These are phyloP conservation scores for Cercospora canescens DNA, from an alignment of 2,329 filamentous ascomycete species.

Conservation along the genomic window DNA sequence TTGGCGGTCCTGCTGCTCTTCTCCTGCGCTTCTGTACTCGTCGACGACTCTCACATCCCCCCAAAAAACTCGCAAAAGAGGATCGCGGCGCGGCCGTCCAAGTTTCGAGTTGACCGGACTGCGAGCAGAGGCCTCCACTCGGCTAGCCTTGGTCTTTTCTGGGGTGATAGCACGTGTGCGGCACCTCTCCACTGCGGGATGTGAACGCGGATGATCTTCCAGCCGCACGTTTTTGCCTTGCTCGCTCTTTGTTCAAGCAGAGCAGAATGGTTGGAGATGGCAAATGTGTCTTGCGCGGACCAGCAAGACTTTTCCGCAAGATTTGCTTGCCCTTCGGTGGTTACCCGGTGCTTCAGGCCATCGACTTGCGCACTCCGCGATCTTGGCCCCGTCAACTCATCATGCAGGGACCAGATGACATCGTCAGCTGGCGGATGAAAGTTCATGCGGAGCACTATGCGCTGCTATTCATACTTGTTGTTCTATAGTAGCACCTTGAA, in stretches of 20 bases:
- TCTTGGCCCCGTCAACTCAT: background rate
- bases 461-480: no score
- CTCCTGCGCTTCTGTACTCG: background rate
- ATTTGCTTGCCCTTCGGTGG: background rate
- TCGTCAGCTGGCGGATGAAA: background rate
- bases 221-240: background rate
- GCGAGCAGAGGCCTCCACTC: background rate
- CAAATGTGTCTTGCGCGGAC: background rate
- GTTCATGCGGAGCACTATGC: background rate
- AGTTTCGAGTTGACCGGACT: background rate
- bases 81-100: background rate
- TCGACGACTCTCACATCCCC: background rate
- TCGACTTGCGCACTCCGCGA: background rate
- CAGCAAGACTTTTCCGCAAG: background rate
- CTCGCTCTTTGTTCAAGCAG: background rate
- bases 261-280: background rate
- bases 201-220: background rate
- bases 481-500: no score
- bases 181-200: background rate
- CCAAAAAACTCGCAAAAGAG: background rate
- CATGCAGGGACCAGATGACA: conserved; percentile 1
- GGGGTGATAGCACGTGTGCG: background rate
- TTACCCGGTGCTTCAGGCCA: conserved; percentile 2
- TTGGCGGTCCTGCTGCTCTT: background rate
- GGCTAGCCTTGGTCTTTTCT: background rate